A percentile compares a stretch with the other conserved stretches of the same genome.
Conservation (phyloP, 176 grass and related monocot genomes). For the Musa troglodytarum region DNA sequence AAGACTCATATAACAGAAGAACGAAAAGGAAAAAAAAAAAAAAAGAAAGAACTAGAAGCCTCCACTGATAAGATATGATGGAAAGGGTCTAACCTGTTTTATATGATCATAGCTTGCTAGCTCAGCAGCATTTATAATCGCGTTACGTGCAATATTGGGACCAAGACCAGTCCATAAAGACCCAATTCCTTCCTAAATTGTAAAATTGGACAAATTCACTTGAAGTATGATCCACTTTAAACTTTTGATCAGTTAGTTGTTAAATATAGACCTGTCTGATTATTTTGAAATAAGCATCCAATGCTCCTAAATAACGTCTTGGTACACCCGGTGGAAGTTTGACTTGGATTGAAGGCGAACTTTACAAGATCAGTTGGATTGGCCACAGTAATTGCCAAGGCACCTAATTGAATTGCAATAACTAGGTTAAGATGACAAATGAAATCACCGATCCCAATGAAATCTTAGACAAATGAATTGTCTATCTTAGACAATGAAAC, state of each 20-base stretch:
- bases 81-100: conserved; percentile 43
- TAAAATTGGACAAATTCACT: background rate
- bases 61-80: background rate
- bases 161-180: conserved; percentile 72
- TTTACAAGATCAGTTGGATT: conserved; percentile 96
- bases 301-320: conserved; percentile 60
- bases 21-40: background rate
- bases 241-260: background rate
- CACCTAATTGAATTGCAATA: conserved; percentile 37
- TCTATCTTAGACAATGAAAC: conserved; percentile 1
- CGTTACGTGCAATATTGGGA: conserved; percentile 76
- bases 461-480: too few relatives aligned
- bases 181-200: conserved; percentile 56
- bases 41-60: background rate
- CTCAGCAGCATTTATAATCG: conserved; percentile 89
- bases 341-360: conserved; percentile 79
- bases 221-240: background rate
- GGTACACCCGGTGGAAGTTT: conserved; percentile 65
- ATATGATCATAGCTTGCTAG: conserved; percentile 97
- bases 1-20: background rate
- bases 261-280: conserved; percentile 37
- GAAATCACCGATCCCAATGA: too few relatives aligned
- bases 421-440: background rate
- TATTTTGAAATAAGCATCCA: conserved; percentile 79
- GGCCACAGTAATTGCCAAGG: conserved; percentile 70